Percentiles rank a stretch among this genome's conserved stretches.
These are phyloP conservation scores for Penicillium pancosmium DNA, from an alignment of 495 filamentous ascomycete species.

Conservation along the genomic window DNA sequence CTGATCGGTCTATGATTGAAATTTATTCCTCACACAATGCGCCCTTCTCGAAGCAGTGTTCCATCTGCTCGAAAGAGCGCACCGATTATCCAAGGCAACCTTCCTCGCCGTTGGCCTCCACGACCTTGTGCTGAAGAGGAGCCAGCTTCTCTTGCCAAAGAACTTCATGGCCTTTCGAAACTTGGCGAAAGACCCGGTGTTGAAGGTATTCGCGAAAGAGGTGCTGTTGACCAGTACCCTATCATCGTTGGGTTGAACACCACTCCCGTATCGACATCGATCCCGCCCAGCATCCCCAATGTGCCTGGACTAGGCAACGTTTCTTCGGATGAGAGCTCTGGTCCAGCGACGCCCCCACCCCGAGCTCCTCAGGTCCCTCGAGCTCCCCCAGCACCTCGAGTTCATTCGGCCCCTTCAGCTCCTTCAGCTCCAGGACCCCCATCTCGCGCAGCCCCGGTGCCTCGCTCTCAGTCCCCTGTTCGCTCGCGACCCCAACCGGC, in stretches of 20 bases:
- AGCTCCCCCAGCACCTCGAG: too few relatives aligned
- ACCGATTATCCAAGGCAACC: constrained; percentile 1
- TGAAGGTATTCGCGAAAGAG: constrained; percentile 44
- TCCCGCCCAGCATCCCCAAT: constrained; percentile 11
- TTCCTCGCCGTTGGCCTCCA: constrained; percentile 42
- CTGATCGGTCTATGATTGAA: constrained; percentile 18
- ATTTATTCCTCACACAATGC: constrained; percentile 26
- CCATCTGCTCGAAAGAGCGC: constrained; percentile 17
- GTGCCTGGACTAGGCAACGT: constrained; percentile 25
- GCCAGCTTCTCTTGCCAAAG: constrained; percentile 41
- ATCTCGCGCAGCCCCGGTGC: constrained; percentile 11
- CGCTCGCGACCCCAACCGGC: not conserved
- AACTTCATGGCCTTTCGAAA: constrained; percentile 38
- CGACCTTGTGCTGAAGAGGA: constrained; percentile 51
- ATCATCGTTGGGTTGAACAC: constrained; percentile 39
- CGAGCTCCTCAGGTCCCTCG: constrained; percentile 13
- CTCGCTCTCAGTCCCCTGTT: not conserved
- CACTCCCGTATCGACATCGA: constrained; percentile 19
- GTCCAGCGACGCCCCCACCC: constrained; percentile 36
- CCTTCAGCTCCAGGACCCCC: constrained; percentile 5
- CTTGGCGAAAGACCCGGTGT: constrained; percentile 38
- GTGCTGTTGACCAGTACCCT: constrained; percentile 50
- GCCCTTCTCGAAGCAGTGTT: constrained; percentile 19
- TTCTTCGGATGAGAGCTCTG: constrained; percentile 43
- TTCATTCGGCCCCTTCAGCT: too few relatives aligned